Conservation (phyloP, 75 land plant genomes). For the Adiantum capillusveneris region DNA sequence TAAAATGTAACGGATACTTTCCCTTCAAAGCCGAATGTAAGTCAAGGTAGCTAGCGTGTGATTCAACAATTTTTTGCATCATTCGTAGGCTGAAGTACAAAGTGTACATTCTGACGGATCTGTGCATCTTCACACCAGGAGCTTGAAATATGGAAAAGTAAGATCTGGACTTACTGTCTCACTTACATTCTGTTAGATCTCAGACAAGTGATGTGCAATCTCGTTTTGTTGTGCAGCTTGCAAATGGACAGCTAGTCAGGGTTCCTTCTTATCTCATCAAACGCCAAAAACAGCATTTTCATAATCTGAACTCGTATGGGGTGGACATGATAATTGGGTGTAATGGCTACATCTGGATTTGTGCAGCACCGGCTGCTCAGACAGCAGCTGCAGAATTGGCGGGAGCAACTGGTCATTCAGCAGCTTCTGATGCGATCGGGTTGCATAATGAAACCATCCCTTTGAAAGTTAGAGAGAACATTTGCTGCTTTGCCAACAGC, state of each 20-base stretch:
- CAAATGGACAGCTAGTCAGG: constrained; percentile 74
- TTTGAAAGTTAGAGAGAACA: constrained; percentile 47
- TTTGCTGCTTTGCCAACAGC: constrained; percentile 83
- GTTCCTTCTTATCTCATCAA: constrained; percentile 76
- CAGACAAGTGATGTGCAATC: neutral
- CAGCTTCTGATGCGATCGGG: too few relatives aligned
- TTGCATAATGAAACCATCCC: neutral
- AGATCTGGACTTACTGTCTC: neutral
- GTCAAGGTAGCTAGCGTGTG: too few relatives aligned
- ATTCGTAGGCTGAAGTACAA: constrained; percentile 89
- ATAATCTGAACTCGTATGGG: constrained; percentile 61
- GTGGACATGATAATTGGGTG: constrained; percentile 87
- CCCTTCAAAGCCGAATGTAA: neutral
- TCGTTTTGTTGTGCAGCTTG: constrained; percentile 52
- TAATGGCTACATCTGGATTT: constrained; percentile 91
- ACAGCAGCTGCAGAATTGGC: constrained; percentile 15
- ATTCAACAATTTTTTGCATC: neutral
- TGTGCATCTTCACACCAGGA: constrained; percentile 89
- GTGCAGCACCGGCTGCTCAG: constrained; percentile 33
- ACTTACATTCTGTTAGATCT: neutral
- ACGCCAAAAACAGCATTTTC: constrained; percentile 88
- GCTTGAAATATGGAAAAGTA: constrained; percentile 97
- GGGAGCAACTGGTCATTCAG: neutral
- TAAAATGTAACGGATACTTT: neutral
- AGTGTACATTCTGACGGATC: constrained; percentile 86